Evolutionary conservation across 106 monocot species (phyloP).

Genomic region (Acanthochlamys bracteata): DNA sequence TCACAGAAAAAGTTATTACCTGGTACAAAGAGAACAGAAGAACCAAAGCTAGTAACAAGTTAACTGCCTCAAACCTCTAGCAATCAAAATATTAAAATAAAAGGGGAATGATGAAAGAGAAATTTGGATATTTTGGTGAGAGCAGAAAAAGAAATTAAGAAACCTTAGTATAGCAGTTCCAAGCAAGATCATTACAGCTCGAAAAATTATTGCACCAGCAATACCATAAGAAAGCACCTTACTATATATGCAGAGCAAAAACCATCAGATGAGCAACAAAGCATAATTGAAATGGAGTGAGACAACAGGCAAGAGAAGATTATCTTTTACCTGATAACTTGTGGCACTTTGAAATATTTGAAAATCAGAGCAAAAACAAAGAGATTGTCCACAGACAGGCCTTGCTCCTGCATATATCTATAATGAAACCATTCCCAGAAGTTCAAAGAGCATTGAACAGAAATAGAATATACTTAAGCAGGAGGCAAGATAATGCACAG

Average conservation of each 20-base stretch:
- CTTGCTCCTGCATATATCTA: conserved; percentile 82
- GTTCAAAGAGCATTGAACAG: too few species aligned
- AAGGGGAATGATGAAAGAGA: background rate
- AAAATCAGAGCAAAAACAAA: conserved; percentile 83
- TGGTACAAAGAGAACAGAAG: conserved; percentile 90
- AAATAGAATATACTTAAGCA: too few species aligned
- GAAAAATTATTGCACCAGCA: conserved; percentile 91
- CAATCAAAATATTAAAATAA: background rate
- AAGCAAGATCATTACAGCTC: conserved; percentile 85
- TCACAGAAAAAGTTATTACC: conserved; percentile 20
- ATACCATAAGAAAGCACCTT: conserved; percentile 96
- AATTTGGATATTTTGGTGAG: background rate
- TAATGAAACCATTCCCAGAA: background rate
- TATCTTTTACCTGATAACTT: conserved; percentile 47
- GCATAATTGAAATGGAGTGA: background rate
- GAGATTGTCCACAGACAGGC: conserved; percentile 90
- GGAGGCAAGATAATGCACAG: too few species aligned
- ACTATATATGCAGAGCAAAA: conserved; percentile 27
- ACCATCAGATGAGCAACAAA: background rate
- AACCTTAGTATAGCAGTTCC: conserved; percentile 90
- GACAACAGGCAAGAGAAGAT: background rate
- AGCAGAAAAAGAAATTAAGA: background rate
- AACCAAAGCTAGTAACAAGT: conserved; percentile 72
- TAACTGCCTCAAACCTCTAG: conserved; percentile 93
- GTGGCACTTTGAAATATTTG: conserved; percentile 91